Evolutionary conservation across 2,329 filamentous ascomycete genomes (phyloP).

Genomic region (Cadophora sp.): DNA sequence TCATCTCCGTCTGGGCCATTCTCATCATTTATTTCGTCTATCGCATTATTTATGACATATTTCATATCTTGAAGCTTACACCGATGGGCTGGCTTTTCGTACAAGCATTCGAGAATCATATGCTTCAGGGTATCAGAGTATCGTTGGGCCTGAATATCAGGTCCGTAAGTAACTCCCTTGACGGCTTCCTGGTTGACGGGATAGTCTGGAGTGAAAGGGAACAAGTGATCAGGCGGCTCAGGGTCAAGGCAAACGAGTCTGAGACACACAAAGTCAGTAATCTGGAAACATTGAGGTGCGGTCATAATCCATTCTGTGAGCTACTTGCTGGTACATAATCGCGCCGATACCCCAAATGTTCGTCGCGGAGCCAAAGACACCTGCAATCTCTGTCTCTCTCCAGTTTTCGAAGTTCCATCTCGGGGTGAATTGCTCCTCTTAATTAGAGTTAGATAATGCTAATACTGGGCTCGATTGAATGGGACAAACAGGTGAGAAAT

Average conservation of each 20-base stretch:
- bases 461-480: not conserved
- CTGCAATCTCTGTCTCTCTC: not conserved
- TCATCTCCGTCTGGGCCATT: not conserved
- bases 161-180: constrained; percentile 12
- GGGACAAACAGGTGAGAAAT: constrained; percentile 3
- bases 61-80: not conserved
- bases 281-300: not conserved
- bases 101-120: constrained; percentile 18
- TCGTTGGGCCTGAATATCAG: not conserved
- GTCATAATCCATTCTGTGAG: too few species aligned
- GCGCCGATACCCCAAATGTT: constrained; percentile 18
- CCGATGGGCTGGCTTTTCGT: constrained; percentile 12
- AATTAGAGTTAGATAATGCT: not conserved
- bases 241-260: not conserved
- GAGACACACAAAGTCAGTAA: not conserved
- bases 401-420: constrained; percentile 10
- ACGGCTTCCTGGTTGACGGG: not conserved
- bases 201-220: not conserved
- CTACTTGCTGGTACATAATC: constrained; percentile 15
- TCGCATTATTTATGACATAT: not conserved
- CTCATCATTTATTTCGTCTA: not conserved
- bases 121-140: constrained; percentile 6
- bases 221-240: not conserved
- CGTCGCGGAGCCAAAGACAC: constrained; percentile 1
- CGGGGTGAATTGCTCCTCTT: constrained; percentile 8